Conservation (phyloP, 345 rosid genomes). For the Citrus glauca region DNA sequence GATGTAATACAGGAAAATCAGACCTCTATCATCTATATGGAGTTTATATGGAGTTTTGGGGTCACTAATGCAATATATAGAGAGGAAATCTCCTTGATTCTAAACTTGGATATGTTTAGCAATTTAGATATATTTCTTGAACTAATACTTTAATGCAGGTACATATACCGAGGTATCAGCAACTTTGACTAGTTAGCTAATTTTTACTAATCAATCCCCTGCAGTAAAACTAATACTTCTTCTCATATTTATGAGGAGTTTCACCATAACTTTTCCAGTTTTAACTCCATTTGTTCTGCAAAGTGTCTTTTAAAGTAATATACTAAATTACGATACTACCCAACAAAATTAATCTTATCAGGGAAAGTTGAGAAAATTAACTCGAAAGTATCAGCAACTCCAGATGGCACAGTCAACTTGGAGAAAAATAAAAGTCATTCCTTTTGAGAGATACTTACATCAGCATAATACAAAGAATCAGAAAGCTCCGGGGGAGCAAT, state of each 20-base stretch:
- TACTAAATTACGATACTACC: not conserved
- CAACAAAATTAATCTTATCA: not conserved
- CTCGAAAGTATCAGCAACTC: not conserved
- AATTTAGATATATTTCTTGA: not conserved
- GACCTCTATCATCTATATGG: not conserved
- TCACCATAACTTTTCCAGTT: not conserved
- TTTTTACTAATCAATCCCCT: not conserved
- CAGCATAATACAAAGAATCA: slow-evolving; percentile 70
- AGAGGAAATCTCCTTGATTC: not conserved
- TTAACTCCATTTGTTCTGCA: not conserved
- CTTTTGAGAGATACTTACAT: slow-evolving; percentile 48
- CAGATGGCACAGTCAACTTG: not conserved
- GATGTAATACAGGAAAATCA: not conserved
- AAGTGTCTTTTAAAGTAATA: not conserved
- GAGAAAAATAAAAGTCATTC: not conserved
- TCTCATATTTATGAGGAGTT: slow-evolving; percentile 1
- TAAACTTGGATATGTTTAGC: not conserved
- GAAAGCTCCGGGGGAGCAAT: slow-evolving; percentile 66
- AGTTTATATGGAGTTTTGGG: not conserved
- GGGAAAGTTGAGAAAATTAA: not conserved
- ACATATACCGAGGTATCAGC: not conserved
- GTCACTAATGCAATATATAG: not conserved
- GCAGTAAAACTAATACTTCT: not conserved
- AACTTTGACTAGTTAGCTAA: not conserved
- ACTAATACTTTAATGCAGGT: not conserved